Conservation (phyloP, 179 eudicot species). For the Silene coronaria region DNA sequence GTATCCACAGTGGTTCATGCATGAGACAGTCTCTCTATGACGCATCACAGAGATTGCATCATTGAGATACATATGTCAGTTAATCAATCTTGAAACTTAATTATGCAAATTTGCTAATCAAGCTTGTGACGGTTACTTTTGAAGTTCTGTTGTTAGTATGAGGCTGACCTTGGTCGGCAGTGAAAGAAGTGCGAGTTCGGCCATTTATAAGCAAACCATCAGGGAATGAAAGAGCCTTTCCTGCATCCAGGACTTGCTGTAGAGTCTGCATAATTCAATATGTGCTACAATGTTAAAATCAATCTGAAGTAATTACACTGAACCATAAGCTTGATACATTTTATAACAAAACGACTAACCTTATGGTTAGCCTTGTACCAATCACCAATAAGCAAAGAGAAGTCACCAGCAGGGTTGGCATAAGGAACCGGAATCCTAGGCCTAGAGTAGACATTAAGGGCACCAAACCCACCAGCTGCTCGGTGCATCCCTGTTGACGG, state of each 20-base stretch:
- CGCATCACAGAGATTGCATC: background rate
- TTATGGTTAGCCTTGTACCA: constrained; percentile 69
- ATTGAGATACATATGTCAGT: background rate
- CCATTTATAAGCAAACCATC: constrained; percentile 82
- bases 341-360: constrained; percentile 32
- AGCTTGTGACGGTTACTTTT: background rate
- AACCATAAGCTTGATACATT: background rate
- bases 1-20: background rate
- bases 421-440: constrained; percentile 77
- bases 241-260: constrained; percentile 54
- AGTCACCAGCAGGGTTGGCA: constrained; percentile 66
- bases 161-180: constrained; percentile 62
- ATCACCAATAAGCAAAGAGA: constrained; percentile 75
- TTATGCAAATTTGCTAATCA: no score
- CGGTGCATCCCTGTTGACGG: constrained; percentile 78
- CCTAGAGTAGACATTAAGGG: constrained; percentile 74
- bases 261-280: constrained; percentile 41
- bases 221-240: constrained; percentile 61
- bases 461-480: constrained; percentile 91
- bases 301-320: background rate
- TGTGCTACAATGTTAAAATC: background rate
- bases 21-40: constrained; percentile 1
- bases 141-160: background rate
- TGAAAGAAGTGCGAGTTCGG: constrained; percentile 44
- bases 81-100: background rate